Percentiles rank a stretch among this genome's conserved stretches.
phyloP scores from a whole-genome alignment of 75 land plant species.

The Adiantum capillusveneris region DNA sequence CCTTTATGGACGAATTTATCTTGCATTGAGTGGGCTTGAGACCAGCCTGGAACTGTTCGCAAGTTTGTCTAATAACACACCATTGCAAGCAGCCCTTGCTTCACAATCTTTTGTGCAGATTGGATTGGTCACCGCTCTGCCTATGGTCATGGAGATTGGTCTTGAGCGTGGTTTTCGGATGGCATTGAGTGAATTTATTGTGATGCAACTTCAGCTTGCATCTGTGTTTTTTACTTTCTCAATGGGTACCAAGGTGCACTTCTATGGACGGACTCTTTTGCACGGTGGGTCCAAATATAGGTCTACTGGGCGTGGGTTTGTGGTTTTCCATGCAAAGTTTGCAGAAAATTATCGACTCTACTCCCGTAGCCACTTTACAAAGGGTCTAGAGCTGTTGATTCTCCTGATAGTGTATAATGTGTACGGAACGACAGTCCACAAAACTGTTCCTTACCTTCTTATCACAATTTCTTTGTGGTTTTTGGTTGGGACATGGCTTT shows the following conservation, averaged over 20 bases:
- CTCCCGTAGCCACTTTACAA: conserved; percentile 94
- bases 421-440: conserved; percentile 55
- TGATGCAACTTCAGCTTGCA: conserved; percentile 96
- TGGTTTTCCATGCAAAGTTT: conserved; percentile 87
- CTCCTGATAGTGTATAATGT: conserved; percentile 75
- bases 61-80: conserved; percentile 35
- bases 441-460: conserved; percentile 58
- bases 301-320: conserved; percentile 95
- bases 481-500: conserved; percentile 90
- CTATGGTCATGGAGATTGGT: conserved; percentile 99
- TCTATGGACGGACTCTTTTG: conserved; percentile 84
- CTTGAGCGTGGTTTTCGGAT: conserved; percentile 86
- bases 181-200: conserved; percentile 78
- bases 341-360: conserved; percentile 92
- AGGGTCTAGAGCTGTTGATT: conserved; percentile 76
- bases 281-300: conserved; percentile 96
- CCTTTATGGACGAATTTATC: conserved; percentile 80
- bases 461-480: conserved; percentile 97
- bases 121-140: conserved; percentile 79
- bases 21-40: conserved; percentile 92
- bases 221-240: conserved; percentile 97
- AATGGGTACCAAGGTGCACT: conserved; percentile 94
- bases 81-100: conserved; percentile 83
- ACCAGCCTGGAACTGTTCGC: conserved; percentile 43
- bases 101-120: conserved; percentile 92